Evolutionary conservation across 306 rosid species (phyloP).

Genomic region (Mimosa bimucronata): DNA sequence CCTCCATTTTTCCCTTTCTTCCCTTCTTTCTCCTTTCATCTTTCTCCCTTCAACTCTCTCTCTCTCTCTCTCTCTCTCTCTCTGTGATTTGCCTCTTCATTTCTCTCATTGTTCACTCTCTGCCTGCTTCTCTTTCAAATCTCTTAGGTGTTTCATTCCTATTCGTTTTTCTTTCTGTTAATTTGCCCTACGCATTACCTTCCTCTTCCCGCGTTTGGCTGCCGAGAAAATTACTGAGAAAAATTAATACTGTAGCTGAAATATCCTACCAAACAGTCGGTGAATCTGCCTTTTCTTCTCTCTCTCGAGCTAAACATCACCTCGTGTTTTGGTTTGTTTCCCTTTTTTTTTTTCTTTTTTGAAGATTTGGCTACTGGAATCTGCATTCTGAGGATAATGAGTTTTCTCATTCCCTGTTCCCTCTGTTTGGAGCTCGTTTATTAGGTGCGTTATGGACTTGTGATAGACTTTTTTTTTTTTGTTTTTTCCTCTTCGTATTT

Average conservation of each 20-base stretch:
- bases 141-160: conserved; percentile 11
- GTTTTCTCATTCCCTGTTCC: conserved; percentile 33
- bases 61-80: conserved; percentile 7
- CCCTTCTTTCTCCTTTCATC: conserved; percentile 16
- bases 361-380: conserved; percentile 15
- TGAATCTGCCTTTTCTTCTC: conserved; percentile 24
- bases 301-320: conserved; percentile 30
- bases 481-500: conserved; percentile 15
- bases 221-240: conserved; percentile 38
- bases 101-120: conserved; percentile 26
- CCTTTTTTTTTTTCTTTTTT: too few species aligned
- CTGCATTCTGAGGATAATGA: conserved; percentile 49
- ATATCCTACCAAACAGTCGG: conserved; percentile 31
- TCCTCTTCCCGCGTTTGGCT: conserved; percentile 38
- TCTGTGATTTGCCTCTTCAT: conserved; percentile 31
- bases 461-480: too few species aligned
- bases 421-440: conserved; percentile 43
- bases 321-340: conserved; percentile 20
- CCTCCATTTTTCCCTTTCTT: not conserved
- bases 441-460: conserved; percentile 31
- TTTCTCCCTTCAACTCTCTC: not conserved
- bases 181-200: conserved; percentile 26
- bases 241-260: not conserved
- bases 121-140: not conserved
- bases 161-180: not conserved